Evolutionary conservation across 306 rosid species (phyloP), one percentile per base, ranked within the genome.

Genomic region (Inga leiocalycina): DNA sequence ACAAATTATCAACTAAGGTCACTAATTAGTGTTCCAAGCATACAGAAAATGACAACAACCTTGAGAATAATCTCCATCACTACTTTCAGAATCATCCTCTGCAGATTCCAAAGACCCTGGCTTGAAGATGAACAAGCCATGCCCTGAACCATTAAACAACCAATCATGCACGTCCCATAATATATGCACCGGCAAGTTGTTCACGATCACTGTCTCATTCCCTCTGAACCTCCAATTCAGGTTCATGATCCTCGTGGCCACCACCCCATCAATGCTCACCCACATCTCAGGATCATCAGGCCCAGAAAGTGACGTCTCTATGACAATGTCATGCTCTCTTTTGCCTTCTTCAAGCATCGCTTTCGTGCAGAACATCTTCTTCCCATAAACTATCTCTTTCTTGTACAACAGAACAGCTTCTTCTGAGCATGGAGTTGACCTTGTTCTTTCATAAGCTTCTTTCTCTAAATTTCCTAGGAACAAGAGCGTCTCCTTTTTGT

Each of bases 131-230:
- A 93, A 91, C 75, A 91, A 79, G 1, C 91, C 95, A 72, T 88
- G 91, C 13, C 91, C 84, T 16, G 84, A 61, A 37, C 90, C 87
- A 69, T 66, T 80, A 74, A 90, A 91, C 52, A 93, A 64, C 97
- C 95, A 90, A 83, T 91, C 91, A 88, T 93, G 92, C 54, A 91
- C 93, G 57, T 93, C 97, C 97, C 95, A 93, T 43, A 90, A 80
- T 8, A 91, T 86, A 52, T 93, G 87, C 35, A 93, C 84, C 0
- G 90, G 91, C 16, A 82, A 71, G 79, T 82, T 85, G 71, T 93
- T 82, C 79, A 90, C 84, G 84, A 84, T 85, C 57, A 85, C 82
- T 5, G 87, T 70, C 79, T 91, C 92, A 61, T 93, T 93, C 75
- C 97, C 95, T 82, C 94, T 85, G 32, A 93, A 93, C 75, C 89